Evolutionary conservation across 75 land plant genomes (phyloP).

Genomic region (Picea sitchensis): DNA sequence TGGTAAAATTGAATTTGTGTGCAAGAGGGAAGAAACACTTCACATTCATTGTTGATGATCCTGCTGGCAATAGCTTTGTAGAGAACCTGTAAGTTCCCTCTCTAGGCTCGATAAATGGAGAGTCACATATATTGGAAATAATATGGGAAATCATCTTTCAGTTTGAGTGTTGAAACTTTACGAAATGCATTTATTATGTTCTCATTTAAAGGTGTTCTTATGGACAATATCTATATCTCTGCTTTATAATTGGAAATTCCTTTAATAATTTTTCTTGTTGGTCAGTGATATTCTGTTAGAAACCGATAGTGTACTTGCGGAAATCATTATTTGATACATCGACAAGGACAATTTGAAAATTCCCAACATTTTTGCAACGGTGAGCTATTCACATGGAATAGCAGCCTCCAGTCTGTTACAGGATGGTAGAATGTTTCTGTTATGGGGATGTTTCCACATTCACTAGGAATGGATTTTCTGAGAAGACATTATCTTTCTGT

Average conservation of each 20-base stretch:
- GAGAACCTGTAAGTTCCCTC: constrained; percentile 82
- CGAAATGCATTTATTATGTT: neutral
- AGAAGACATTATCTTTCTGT: neutral
- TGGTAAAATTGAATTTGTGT: constrained; percentile 69
- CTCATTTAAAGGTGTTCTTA: neutral
- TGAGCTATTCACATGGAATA: neutral
- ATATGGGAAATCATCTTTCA: neutral
- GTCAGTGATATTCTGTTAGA: neutral
- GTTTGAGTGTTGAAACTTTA: neutral
- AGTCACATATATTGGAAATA: neutral
- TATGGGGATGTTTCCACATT: neutral
- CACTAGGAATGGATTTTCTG: neutral
- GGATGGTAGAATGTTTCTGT: neutral
- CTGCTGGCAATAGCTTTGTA: constrained; percentile 97
- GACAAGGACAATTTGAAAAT: constrained; percentile 2
- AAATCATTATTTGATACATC: neutral
- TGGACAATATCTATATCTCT: neutral
- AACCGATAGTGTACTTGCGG: neutral
- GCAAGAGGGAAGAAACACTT: constrained; percentile 62
- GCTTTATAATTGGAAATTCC: neutral
- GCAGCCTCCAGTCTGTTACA: neutral
- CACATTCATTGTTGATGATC: constrained; percentile 90
- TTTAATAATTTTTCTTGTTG: neutral
- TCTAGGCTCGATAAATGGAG: neutral
- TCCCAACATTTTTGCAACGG: neutral